Evolutionary conservation across 2,329 filamentous ascomycete genomes (phyloP), one percentile per base, ranked within the genome.

Genomic region (Stemphylium vesicarium): DNA sequence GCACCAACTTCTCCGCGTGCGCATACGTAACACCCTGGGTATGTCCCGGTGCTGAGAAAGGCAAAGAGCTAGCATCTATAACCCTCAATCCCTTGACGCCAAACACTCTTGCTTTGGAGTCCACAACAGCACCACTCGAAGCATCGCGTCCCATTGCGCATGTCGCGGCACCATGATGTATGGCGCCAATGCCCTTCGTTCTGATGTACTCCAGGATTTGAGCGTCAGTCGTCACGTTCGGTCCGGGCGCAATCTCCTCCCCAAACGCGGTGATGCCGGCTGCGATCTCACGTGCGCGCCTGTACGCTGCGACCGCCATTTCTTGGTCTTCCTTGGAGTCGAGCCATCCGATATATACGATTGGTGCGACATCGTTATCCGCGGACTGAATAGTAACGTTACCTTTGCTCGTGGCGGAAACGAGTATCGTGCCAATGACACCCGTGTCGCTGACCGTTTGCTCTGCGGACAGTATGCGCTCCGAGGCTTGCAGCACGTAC

Each of bases 221-320:
- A 31, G 38, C 44, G 32, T 53, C 45, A 4, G 50, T 53, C 3
- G 50, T 53, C 32, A 50, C 24, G 15, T 53, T 50, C 16, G 39
- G 39, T n/a, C 50, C 50, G 2, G 50, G 50, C 16, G 45, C 45
- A 38, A 54, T 50, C 13, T 54, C 51, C 9, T 43, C 33, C 9
- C 51, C 46, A 45, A 54, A 50, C 10, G 26, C 51, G 16, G 51
- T 29, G n/a, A 54, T 26, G 15, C 46, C 38, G 18, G 45, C 47
- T 36, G 51, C 51, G 9, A 54, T 54, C 4, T 39, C 33, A 9
- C 51, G 45, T 11, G 46, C 46, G 10, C 51, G 46, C 20, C 46
- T 50, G 15, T 54, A 54, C 15, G 51, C 51, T 10, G 51, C 51
- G 15, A 54, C 46, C 8, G 51, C 51, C 39, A 54, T 49, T 40